A percentile compares a stretch with the other conserved stretches of the same genome.
phyloP scores from a whole-genome alignment of 305 asterid species.

The Ilex paraguariensis region DNA sequence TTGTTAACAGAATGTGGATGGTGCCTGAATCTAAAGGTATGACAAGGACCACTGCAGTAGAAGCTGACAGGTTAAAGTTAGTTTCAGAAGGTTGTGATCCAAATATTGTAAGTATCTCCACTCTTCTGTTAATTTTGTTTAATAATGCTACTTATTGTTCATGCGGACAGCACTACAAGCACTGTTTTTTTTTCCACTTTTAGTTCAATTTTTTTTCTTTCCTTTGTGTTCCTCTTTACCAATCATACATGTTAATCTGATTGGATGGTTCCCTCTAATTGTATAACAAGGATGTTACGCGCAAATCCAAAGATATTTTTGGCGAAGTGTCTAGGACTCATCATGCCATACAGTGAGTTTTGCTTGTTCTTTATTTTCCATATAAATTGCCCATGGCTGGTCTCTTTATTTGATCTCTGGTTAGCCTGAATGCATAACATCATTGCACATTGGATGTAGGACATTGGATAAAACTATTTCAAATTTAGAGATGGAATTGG shows the following conservation, averaged over 20 bases:
- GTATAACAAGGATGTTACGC: constrained; percentile 47
- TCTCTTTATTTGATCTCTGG: too few relatives aligned
- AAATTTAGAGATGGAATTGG: too few relatives aligned
- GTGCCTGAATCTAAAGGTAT: constrained; percentile 60
- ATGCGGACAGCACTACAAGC: too few relatives aligned
- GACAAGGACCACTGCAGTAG: constrained; percentile 50
- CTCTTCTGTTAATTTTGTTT: constrained; percentile 11
- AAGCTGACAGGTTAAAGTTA: constrained; percentile 56
- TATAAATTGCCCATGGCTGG: too few relatives aligned
- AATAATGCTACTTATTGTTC: neutral
- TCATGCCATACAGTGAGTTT: constrained; percentile 51
- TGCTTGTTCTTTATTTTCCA: too few relatives aligned
- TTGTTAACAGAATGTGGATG: constrained; percentile 55
- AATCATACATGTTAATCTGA: too few relatives aligned
- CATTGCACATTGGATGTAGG: too few relatives aligned
- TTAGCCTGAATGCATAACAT: too few relatives aligned
- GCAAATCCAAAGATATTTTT: constrained; percentile 40
- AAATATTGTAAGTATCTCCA: constrained; percentile 47
- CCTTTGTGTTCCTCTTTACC: too few relatives aligned
- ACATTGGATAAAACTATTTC: too few relatives aligned
- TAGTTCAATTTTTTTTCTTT: too few relatives aligned
- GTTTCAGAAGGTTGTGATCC: constrained; percentile 75
- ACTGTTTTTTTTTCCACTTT: too few relatives aligned
- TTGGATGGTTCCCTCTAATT: constrained; percentile 9
- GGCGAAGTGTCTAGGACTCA: constrained; percentile 55